phyloP scores from a whole-genome alignment of 306 rosid genomes.

The Senna siamea region DNA sequence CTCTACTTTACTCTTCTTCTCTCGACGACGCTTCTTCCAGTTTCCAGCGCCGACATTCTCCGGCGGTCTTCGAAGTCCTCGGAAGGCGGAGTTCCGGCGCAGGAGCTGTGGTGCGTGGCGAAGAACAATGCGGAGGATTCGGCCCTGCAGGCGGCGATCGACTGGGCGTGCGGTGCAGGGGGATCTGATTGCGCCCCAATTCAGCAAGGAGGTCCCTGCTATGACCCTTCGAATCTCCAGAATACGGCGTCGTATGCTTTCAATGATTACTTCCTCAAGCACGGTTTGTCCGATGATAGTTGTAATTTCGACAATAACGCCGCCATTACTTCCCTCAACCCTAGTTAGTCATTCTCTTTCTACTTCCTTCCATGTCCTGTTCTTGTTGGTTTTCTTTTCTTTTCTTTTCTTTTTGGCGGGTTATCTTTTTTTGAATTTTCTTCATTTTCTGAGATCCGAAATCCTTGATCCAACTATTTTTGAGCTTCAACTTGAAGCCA shows the following conservation, averaged over 20 bases:
- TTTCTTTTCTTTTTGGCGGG: not conserved
- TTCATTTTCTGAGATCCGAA: not conserved
- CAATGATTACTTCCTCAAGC: conserved; percentile 75
- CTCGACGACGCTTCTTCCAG: conserved; percentile 24
- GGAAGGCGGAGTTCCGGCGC: conserved; percentile 39
- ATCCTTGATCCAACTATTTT: not conserved
- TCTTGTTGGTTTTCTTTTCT: too few relatives aligned
- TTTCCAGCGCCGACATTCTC: conserved; percentile 28
- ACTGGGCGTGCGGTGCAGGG: conserved; percentile 92
- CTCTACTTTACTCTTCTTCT: conserved; percentile 24
- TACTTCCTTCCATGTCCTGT: not conserved
- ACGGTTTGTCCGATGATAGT: conserved; percentile 75
- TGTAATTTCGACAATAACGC: conserved; percentile 79
- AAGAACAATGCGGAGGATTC: conserved; percentile 91
- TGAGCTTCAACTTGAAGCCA: not conserved
- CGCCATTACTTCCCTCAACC: conserved; percentile 77
- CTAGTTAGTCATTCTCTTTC: conserved; percentile 54
- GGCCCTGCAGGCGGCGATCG: conserved; percentile 67
- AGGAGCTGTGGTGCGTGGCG: conserved; percentile 96
- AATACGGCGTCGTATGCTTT: conserved; percentile 83
- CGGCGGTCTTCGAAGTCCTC: not conserved
- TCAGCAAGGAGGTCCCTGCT: conserved; percentile 83
- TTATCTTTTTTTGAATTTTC: not conserved
- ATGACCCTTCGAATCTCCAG: conserved; percentile 65
- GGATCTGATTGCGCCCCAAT: conserved; percentile 81